phyloP scores from a whole-genome alignment of 2,329 filamentous ascomycete species.

The Didymella keratinophila region DNA sequence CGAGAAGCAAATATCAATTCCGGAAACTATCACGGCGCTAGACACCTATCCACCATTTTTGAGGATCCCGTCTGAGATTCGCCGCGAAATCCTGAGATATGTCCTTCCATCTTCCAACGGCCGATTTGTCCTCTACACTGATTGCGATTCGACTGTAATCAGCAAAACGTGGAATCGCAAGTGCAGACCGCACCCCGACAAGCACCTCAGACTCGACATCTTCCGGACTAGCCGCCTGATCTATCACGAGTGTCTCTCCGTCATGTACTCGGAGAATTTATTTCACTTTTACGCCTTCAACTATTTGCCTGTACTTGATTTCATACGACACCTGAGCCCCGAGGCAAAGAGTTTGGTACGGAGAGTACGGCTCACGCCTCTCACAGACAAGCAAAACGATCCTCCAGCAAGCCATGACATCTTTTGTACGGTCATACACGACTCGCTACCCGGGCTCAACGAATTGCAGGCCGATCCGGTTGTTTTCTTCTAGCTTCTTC shows the following conservation, averaged over 20 bases:
- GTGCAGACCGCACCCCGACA: constrained; percentile 46
- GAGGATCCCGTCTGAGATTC: constrained; percentile 50
- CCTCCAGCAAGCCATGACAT: constrained; percentile 46
- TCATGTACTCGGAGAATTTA: constrained; percentile 51
- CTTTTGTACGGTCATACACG: constrained; percentile 52
- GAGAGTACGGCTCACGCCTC: constrained; percentile 49
- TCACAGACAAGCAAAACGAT: constrained; percentile 48
- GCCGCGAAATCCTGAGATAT: constrained; percentile 50
- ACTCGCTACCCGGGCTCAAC: constrained; percentile 48
- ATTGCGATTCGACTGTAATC: constrained; percentile 51
- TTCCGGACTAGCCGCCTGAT: constrained; percentile 49
- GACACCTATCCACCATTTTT: constrained; percentile 49
- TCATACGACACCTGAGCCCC: constrained; percentile 50
- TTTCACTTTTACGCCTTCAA: constrained; percentile 53
- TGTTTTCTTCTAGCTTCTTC: constrained; percentile 42
- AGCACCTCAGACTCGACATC: constrained; percentile 44
- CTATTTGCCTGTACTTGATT: constrained; percentile 51
- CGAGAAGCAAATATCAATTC: constrained; percentile 47
- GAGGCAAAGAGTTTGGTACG: constrained; percentile 50
- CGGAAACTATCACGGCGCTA: constrained; percentile 48
- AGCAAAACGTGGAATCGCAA: constrained; percentile 50
- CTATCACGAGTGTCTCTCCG: constrained; percentile 50
- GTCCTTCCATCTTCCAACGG: constrained; percentile 50
- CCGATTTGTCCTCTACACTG: constrained; percentile 57
- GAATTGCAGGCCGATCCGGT: constrained; percentile 49